Conservation (phyloP, 2,329 filamentous ascomycete genomes). For the Atkinsonella hypoxylon region DNA sequence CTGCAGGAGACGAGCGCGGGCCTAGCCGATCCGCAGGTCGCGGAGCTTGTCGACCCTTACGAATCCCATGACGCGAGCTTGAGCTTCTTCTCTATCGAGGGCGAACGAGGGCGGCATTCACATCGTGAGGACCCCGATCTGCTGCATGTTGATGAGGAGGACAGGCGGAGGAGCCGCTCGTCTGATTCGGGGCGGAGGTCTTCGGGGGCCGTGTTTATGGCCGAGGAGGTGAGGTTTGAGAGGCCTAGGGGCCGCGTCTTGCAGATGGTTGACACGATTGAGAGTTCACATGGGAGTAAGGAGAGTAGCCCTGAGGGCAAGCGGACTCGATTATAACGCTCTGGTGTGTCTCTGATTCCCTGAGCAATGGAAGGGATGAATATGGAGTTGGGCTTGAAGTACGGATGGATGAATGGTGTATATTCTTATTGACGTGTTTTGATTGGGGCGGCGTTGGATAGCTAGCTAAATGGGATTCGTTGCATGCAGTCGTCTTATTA, state of each 20-base stretch:
- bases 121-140: constrained; percentile 2
- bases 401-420: too few species aligned
- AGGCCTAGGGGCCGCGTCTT: constrained; percentile 34
- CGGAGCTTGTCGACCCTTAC: constrained; percentile 28
- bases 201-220: constrained; percentile 28
- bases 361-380: too few species aligned
- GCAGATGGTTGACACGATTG: constrained; percentile 44
- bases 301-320: constrained; percentile 23
- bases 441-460: too few species aligned
- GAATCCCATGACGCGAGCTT: neutral
- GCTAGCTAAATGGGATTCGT: too few species aligned
- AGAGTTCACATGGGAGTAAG: constrained; percentile 29
- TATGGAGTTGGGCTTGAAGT: too few species aligned
- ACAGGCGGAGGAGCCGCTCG: constrained; percentile 14
- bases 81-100: neutral
- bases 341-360: too few species aligned
- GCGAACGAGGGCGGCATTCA: neutral
- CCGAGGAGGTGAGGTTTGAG: constrained; percentile 33
- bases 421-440: too few species aligned
- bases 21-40: constrained; percentile 18
- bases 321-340: neutral
- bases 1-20: constrained; percentile 1
- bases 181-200: constrained; percentile 19
- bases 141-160: constrained; percentile 8
- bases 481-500: too few species aligned